Evolutionary conservation across 1,284 basidiomycete species (phyloP).

Genomic region (Irpex rosettiformis): DNA sequence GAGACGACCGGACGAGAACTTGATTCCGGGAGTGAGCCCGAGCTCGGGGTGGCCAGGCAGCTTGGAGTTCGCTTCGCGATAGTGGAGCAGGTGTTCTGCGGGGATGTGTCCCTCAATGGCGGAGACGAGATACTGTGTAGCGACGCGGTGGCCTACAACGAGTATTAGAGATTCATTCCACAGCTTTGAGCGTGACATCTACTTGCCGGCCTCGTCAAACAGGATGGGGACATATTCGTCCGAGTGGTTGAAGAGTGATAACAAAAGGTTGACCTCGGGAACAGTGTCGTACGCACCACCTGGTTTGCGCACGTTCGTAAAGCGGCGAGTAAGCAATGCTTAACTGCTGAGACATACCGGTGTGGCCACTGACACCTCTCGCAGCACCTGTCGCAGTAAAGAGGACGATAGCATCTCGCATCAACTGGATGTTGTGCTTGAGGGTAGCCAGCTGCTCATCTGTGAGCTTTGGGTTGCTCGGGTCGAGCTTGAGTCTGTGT

Average conservation of each 20-base stretch:
- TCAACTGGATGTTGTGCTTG: conserved; percentile 67
- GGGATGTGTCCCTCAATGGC: conserved; percentile 72
- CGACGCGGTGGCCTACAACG: conserved; percentile 76
- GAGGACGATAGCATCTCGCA: conserved; percentile 79
- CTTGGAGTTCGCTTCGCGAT: conserved; percentile 80
- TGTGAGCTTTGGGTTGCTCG: conserved; percentile 57
- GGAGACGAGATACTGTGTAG: conserved; percentile 80
- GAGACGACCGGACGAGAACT: conserved; percentile 83
- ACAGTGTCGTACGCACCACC: conserved; percentile 85
- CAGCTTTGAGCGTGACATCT: conserved; percentile 7
- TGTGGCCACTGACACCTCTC: conserved; percentile 80
- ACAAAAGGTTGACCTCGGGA: conserved; percentile 74
- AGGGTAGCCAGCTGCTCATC: conserved; percentile 57
- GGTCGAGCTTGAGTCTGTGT: conserved; percentile 65
- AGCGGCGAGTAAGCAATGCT: neutral
- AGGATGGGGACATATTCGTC: conserved; percentile 63
- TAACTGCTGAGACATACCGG: conserved; percentile 39
- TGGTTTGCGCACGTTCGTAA: conserved; percentile 19
- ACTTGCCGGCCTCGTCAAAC: conserved; percentile 75
- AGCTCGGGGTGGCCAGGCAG: conserved; percentile 85
- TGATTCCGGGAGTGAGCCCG: conserved; percentile 80
- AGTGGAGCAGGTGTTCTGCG: conserved; percentile 73
- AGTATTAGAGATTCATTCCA: neutral
- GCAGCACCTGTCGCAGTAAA: conserved; percentile 82
- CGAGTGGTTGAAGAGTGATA: conserved; percentile 64